phyloP scores from a whole-genome alignment of 1,139 yeast genomes.

The Kodamaea arcana region DNA sequence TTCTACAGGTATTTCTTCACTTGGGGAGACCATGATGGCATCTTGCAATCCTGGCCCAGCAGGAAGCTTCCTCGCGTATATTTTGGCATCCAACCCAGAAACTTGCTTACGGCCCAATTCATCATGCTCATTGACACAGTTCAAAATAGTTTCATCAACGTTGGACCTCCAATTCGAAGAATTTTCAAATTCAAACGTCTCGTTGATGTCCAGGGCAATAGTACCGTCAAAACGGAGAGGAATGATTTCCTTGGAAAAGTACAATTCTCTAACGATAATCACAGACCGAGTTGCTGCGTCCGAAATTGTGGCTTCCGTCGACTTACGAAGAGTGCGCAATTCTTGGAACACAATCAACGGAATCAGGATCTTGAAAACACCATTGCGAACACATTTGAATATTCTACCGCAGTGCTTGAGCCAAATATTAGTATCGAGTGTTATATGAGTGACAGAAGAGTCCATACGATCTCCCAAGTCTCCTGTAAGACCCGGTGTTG shows the following conservation, averaged over 20 bases:
- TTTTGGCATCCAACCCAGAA: constrained; percentile 31
- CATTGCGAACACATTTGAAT: constrained; percentile 62
- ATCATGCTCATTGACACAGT: constrained; percentile 48
- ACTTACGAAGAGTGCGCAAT: constrained; percentile 65
- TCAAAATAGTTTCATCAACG: constrained; percentile 57
- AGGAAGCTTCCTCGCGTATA: constrained; percentile 1
- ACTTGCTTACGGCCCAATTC: constrained; percentile 37
- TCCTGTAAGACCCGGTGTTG: constrained; percentile 21
- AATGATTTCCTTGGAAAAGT: constrained; percentile 48
- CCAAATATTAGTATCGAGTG: constrained; percentile 79
- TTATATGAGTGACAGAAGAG: constrained; percentile 52
- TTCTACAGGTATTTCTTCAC: constrained; percentile 4
- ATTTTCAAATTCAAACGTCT: constrained; percentile 57
- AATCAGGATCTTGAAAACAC: constrained; percentile 53
- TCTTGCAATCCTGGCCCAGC: not conserved
- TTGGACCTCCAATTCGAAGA: constrained; percentile 61
- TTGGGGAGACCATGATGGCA: constrained; percentile 7
- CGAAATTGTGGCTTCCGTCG: constrained; percentile 69
- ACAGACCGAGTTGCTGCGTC: constrained; percentile 82
- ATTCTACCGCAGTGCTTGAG: constrained; percentile 74
- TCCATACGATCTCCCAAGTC: constrained; percentile 51
- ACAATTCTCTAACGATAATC: constrained; percentile 64
- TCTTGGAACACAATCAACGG: constrained; percentile 80
- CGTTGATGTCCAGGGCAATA: constrained; percentile 51
- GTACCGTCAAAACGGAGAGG: constrained; percentile 56